These are phyloP conservation scores for Begonia peltatifolia DNA, from an alignment of 306 rosid species.

Conservation along the genomic window DNA sequence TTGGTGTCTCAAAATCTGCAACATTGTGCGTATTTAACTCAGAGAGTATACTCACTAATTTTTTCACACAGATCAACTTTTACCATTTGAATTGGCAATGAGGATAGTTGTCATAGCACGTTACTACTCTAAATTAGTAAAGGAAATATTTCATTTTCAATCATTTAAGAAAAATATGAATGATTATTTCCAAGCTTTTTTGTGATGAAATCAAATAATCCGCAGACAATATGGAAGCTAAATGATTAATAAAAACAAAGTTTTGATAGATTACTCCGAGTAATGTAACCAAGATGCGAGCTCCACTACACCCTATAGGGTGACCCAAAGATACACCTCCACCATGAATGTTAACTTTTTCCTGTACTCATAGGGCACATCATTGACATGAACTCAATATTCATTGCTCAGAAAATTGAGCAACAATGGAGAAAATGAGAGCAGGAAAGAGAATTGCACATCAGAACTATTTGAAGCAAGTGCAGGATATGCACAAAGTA, in stretches of 20 bases:
- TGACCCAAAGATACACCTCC: conserved; percentile 96
- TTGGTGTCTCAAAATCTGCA: conserved; percentile 67
- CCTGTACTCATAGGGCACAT: conserved; percentile 31
- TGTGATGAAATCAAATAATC: conserved; percentile 1
- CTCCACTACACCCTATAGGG: conserved; percentile 94
- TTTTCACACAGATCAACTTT: too few species aligned
- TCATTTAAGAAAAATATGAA: background rate
- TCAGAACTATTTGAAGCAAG: background rate
- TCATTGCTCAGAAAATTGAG: background rate
- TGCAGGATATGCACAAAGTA: background rate
- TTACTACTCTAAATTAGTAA: background rate
- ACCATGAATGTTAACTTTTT: conserved; percentile 63
- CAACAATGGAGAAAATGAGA: background rate
- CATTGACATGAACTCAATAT: background rate
- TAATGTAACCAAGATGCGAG: conserved; percentile 80
- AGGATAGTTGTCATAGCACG: too few species aligned
- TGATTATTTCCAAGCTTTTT: background rate
- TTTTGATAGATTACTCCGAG: conserved; percentile 51
- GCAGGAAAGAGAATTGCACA: background rate
- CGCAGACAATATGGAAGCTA: too few species aligned
- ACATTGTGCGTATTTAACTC: conserved; percentile 5
- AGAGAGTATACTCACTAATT: too few species aligned
- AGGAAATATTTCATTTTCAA: background rate
- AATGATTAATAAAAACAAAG: background rate
- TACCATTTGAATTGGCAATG: too few species aligned